phyloP scores from a whole-genome alignment of 2,329 filamentous ascomycete genomes.

The Fusarium sp. region DNA sequence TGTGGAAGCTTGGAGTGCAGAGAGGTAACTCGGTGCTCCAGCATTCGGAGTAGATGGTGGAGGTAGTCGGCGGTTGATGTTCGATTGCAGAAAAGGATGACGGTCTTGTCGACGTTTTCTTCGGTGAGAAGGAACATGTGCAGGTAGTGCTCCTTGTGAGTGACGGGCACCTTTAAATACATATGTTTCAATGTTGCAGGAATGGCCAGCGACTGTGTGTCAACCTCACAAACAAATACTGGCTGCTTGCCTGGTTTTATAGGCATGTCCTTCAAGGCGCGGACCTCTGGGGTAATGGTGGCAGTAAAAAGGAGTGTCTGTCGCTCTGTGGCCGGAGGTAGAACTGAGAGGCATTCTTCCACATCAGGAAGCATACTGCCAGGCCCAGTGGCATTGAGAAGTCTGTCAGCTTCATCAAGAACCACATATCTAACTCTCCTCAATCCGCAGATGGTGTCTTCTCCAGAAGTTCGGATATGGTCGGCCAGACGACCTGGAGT shows the following conservation, averaged over 20 bases:
- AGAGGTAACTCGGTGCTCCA: conserved; percentile 90
- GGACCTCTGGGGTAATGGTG: conserved; percentile 92
- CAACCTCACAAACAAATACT: conserved; percentile 90
- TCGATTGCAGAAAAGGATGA: conserved; percentile 95
- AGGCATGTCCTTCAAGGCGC: conserved; percentile 84
- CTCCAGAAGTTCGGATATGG: conserved; percentile 90
- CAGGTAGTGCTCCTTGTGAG: conserved; percentile 94
- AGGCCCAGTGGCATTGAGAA: conserved; percentile 78
- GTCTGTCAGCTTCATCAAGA: conserved; percentile 93
- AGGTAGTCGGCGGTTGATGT: conserved; percentile 89
- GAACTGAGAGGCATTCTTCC: conserved; percentile 84
- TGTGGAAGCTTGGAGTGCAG: conserved; percentile 91
- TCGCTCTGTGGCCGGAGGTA: conserved; percentile 82
- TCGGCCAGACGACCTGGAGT: conserved; percentile 94
- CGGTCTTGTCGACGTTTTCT: conserved; percentile 78
- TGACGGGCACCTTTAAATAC: conserved; percentile 89
- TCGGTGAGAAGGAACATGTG: conserved; percentile 89
- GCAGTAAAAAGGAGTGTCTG: conserved; percentile 97
- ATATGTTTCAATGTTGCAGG: conserved; percentile 85
- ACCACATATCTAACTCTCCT: conserved; percentile 86
- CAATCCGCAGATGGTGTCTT: conserved; percentile 88
- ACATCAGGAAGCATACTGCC: conserved; percentile 97
- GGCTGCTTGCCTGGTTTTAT: conserved; percentile 76
- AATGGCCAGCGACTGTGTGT: conserved; percentile 80
- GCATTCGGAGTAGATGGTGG: conserved; percentile 86